A percentile compares a stretch with the other conserved stretches of the same genome.
These are phyloP conservation scores for Reticulascus tulasneorum DNA, from an alignment of 2,329 filamentous ascomycete genomes.

Conservation along the genomic window DNA sequence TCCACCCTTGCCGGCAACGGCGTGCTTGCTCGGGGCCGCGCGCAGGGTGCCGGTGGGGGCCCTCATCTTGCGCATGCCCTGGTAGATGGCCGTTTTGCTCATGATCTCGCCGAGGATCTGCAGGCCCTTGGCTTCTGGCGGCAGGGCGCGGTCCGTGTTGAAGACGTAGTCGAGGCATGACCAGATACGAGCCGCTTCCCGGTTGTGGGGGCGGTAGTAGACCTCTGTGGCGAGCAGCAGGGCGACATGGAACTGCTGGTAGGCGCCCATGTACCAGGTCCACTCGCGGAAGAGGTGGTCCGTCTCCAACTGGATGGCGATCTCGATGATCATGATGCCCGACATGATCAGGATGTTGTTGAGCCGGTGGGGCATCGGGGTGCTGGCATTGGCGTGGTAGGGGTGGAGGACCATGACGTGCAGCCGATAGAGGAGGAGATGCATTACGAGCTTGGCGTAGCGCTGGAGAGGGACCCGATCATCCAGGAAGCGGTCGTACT, in stretches of 20 bases:
- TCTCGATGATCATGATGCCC: conserved; percentile 48
- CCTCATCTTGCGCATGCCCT: conserved; percentile 53
- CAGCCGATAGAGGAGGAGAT: conserved; percentile 58
- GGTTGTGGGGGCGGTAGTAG: conserved; percentile 52
- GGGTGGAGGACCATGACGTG: conserved; percentile 66
- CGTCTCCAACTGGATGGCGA: conserved; percentile 42
- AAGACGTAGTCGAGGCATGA: conserved; percentile 69
- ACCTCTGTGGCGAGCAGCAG: conserved; percentile 66
- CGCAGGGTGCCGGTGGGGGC: conserved; percentile 43
- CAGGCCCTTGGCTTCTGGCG: conserved; percentile 54
- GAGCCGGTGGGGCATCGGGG: conserved; percentile 56
- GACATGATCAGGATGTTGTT: conserved; percentile 61
- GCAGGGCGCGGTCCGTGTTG: conserved; percentile 48
- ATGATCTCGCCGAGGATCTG: conserved; percentile 60
- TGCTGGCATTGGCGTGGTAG: conserved; percentile 49
- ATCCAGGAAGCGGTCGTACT: conserved; percentile 62
- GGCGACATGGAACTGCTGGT: conserved; percentile 69
- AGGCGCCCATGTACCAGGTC: conserved; percentile 68
- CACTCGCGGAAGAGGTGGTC: conserved; percentile 48
- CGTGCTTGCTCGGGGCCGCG: conserved; percentile 31
- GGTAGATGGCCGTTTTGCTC: conserved; percentile 57
- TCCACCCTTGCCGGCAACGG: conserved; percentile 22
- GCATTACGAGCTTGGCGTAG: conserved; percentile 61
- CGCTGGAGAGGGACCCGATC: conserved; percentile 57
- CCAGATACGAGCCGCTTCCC: conserved; percentile 65